Evolutionary conservation across 176 grass and related monocot species (phyloP).

Genomic region (Leersia perrieri): DNA sequence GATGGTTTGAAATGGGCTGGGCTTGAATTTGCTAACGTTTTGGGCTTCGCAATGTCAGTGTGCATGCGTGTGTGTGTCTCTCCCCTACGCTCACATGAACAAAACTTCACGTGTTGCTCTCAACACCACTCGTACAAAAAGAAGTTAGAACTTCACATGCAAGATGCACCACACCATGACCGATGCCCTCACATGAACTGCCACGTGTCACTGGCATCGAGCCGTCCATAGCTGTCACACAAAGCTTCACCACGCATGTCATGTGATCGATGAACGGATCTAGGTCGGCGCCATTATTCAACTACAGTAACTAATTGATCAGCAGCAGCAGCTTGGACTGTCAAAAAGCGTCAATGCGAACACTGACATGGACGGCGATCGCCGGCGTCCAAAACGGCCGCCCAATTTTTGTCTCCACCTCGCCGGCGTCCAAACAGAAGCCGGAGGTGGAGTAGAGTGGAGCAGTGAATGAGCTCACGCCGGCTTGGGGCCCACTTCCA

Average conservation of each 20-base stretch:
- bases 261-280: not conserved
- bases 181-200: not conserved
- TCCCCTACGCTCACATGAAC: not conserved
- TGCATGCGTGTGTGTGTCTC: not conserved
- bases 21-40: too few relatives aligned
- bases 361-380: too few relatives aligned
- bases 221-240: not conserved
- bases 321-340: too few relatives aligned
- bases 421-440: conserved; percentile 14
- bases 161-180: not conserved
- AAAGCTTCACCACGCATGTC: not conserved
- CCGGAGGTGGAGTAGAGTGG: not conserved
- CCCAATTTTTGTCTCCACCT: not conserved
- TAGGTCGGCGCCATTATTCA: not conserved
- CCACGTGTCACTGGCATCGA: not conserved
- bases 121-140: not conserved
- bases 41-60: not conserved
- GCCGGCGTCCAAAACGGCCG: not conserved
- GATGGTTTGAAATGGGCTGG: not conserved
- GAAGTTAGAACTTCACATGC: too few relatives aligned
- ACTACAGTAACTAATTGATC: not conserved
- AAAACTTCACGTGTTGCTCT: too few relatives aligned
- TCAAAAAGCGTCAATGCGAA: too few relatives aligned
- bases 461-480: not conserved
- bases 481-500: not conserved